Evolutionary conservation across 345 rosid species (phyloP).

Genomic region (Linum lewisii): DNA sequence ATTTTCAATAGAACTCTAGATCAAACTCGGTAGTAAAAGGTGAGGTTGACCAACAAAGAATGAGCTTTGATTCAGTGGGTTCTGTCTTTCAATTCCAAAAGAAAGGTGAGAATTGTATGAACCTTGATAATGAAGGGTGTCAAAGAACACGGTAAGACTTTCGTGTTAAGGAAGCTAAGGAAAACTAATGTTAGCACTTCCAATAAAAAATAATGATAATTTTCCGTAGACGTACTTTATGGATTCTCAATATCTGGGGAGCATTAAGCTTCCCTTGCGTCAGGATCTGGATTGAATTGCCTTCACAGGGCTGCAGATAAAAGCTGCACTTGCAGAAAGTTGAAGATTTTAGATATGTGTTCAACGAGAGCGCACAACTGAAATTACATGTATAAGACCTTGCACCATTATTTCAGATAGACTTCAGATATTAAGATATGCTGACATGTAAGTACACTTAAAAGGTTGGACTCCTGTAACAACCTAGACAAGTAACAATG

Average conservation of each 20-base stretch:
- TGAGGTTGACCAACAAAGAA: conserved; percentile 66
- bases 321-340: conserved; percentile 75
- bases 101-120: too few species aligned
- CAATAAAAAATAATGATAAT: background rate
- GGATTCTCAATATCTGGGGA: conserved; percentile 93
- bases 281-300: conserved; percentile 67
- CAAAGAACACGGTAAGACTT: too few species aligned
- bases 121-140: too few species aligned
- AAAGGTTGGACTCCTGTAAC: too few species aligned
- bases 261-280: conserved; percentile 98
- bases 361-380: background rate
- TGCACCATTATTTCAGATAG: too few species aligned
- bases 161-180: too few species aligned
- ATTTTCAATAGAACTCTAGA: too few species aligned
- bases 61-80: conserved; percentile 3
- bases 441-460: too few species aligned
- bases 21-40: too few species aligned
- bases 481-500: background rate
- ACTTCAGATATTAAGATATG: too few species aligned
- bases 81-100: background rate
- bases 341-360: background rate
- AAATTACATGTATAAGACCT: too few species aligned
- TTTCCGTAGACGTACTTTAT: conserved; percentile 53
- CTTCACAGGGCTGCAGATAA: conserved; percentile 91
- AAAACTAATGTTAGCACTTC: background rate